Base-by-base conservation (phyloP, 148 eudicot species). In the Camellia sinensis region DNA sequence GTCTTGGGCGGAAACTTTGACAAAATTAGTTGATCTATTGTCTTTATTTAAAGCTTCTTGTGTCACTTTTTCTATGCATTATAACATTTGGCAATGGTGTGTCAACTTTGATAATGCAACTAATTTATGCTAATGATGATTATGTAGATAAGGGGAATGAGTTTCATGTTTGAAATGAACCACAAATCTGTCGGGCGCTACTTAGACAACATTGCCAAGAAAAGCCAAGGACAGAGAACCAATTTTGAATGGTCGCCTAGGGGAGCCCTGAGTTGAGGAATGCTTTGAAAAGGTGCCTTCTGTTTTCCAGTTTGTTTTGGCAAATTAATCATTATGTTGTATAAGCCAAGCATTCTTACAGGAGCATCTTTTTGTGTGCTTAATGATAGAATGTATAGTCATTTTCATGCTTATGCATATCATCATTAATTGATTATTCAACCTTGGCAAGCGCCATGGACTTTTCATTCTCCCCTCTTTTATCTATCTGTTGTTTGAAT, bases 141-240 rank as follows among this genome's bases (percentile, higher is more conserved):
- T 84, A 67, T 76, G 81, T 74, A 88, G 91, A 82, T 88, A 78
- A 54, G 84, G 76, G 91, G 88, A 46, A 89, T 92, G 90, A 85
- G 86, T 64, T 91, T 92, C 74, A 84, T 89, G 81, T 94, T 94
- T 73, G 92, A 91, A 81, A 83, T 78, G 80, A 89, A 87, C 81
- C 84, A 88, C 61, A 86, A 81, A 60, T 80, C 80, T 18, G 83
- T 90, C 80, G 86, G 69, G 80, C 87, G 71, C 61, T 86, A 89
- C 87, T 64, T 90, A 79, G 84, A 86, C 19, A 80, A 79, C 50
- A 85, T 75, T 52, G 67, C 78, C 52, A 48, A 48, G 52, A 48
- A 48, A 48, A 48, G 52, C 52, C 52, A 48, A 48, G 52, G 52
- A 48, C 52, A 48, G 52, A 48, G 52, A 48, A 48, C 52, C 52